phyloP scores from a whole-genome alignment of 1,139 yeast genomes.

The Sugiyamaella novakii region DNA sequence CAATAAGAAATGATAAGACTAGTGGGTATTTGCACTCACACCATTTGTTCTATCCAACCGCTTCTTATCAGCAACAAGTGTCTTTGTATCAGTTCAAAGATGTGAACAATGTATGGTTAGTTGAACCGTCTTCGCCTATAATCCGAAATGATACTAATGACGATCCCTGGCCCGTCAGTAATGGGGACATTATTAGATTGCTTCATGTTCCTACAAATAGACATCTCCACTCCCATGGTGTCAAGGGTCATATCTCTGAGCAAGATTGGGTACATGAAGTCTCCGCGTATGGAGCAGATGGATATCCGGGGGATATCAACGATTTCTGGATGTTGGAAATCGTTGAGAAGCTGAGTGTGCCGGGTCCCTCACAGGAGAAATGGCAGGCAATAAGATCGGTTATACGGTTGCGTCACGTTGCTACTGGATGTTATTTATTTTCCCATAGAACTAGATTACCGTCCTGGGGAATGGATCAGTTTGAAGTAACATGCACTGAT shows the following conservation, averaged over 20 bases:
- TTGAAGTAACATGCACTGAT: constrained; percentile 74
- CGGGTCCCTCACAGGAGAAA: constrained; percentile 45
- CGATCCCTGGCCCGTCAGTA: constrained; percentile 25
- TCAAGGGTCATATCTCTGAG: constrained; percentile 75
- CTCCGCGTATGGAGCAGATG: constrained; percentile 58
- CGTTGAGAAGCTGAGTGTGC: constrained; percentile 27
- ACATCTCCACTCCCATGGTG: constrained; percentile 56
- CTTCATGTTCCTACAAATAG: constrained; percentile 64
- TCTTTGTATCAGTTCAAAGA: constrained; percentile 59
- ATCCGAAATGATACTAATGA: not conserved
- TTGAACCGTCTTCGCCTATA: constrained; percentile 46
- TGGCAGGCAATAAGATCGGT: constrained; percentile 56
- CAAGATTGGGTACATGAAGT: constrained; percentile 80
- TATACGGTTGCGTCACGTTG: constrained; percentile 62
- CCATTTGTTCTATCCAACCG: constrained; percentile 52
- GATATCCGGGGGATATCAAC: constrained; percentile 38
- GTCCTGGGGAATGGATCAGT: constrained; percentile 68
- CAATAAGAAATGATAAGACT: constrained; percentile 62
- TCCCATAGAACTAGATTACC: constrained; percentile 67
- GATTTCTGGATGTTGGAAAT: constrained; percentile 38
- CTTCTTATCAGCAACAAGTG: constrained; percentile 68
- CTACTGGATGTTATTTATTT: constrained; percentile 60
- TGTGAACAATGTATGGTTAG: constrained; percentile 64
- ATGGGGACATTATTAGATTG: constrained; percentile 57
- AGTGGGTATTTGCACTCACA: constrained; percentile 75